phyloP scores from a whole-genome alignment of 768 basidiomycete genomes.

The Boletus eberwhitei region DNA sequence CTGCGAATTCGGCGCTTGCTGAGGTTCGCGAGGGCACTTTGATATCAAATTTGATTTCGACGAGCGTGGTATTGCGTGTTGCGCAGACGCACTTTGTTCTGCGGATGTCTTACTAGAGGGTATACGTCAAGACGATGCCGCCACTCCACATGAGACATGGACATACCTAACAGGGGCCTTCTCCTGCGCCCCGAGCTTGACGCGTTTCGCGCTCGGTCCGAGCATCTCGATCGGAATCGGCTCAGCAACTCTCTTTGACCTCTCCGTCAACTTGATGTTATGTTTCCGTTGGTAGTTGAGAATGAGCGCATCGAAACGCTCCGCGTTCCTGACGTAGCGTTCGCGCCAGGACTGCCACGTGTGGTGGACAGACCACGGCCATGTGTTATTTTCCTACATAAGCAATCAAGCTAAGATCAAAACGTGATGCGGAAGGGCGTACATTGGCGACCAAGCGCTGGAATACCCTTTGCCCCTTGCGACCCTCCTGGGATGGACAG shows the following conservation, averaged over 20 bases:
- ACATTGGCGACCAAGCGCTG: slow-evolving; percentile 46
- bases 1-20: background rate
- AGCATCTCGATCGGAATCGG: background rate
- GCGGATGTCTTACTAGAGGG: slow-evolving; percentile 1
- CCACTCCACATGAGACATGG: background rate
- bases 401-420: background rate
- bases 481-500: slow-evolving; percentile 39
- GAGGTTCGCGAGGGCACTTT: background rate
- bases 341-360: slow-evolving; percentile 64
- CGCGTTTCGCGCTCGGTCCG: slow-evolving; percentile 6
- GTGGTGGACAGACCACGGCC: slow-evolving; percentile 54
- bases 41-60: background rate
- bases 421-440: slow-evolving; percentile 10
- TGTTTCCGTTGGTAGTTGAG: slow-evolving; percentile 37
- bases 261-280: background rate
- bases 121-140: background rate
- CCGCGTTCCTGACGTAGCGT: slow-evolving; percentile 48
- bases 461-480: slow-evolving; percentile 47
- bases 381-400: slow-evolving; percentile 37
- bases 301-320: slow-evolving; percentile 43
- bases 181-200: background rate
- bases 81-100: background rate
- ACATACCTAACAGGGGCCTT: slow-evolving; percentile 5
- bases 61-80: background rate
- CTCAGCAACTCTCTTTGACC: slow-evolving; percentile 1